Evolutionary conservation across 2,329 filamentous ascomycete species (phyloP).

Genomic region (Calycina marina): DNA sequence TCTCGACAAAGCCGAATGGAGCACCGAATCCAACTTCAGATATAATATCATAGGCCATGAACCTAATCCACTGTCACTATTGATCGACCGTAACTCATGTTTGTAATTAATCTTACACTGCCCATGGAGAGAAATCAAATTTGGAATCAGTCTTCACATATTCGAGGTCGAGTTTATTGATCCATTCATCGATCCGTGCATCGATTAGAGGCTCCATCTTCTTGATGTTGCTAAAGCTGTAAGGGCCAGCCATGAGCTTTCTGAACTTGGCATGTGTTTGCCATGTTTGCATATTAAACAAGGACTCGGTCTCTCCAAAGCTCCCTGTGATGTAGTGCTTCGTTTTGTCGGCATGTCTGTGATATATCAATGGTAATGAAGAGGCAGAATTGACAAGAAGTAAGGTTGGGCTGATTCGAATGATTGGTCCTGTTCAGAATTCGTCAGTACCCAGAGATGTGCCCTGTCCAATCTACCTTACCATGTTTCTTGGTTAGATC

Average conservation of each 20-base stretch:
- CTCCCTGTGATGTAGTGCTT: constrained; percentile 43
- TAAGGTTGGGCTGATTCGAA: constrained; percentile 37
- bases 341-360: constrained; percentile 39
- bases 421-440: constrained; percentile 29
- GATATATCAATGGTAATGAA: constrained; percentile 40
- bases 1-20: constrained; percentile 39
- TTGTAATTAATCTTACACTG: constrained; percentile 19
- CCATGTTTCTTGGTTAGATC: constrained; percentile 34
- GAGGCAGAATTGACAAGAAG: constrained; percentile 37
- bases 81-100: background rate
- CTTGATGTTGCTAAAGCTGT: constrained; percentile 37
- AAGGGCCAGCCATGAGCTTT: constrained; percentile 36
- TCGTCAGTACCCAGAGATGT: background rate
- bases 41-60: constrained; percentile 43
- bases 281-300: constrained; percentile 43
- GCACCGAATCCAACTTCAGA: constrained; percentile 40
- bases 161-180: constrained; percentile 28
- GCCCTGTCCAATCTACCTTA: constrained; percentile 13
- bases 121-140: constrained; percentile 42
- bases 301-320: constrained; percentile 37
- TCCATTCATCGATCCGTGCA: constrained; percentile 33
- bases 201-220: constrained; percentile 44
- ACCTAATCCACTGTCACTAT: constrained; percentile 12
- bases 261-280: constrained; percentile 35
- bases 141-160: constrained; percentile 30